Conservation (phyloP, 768 basidiomycete species). For the Fibroporia radiculosa region DNA sequence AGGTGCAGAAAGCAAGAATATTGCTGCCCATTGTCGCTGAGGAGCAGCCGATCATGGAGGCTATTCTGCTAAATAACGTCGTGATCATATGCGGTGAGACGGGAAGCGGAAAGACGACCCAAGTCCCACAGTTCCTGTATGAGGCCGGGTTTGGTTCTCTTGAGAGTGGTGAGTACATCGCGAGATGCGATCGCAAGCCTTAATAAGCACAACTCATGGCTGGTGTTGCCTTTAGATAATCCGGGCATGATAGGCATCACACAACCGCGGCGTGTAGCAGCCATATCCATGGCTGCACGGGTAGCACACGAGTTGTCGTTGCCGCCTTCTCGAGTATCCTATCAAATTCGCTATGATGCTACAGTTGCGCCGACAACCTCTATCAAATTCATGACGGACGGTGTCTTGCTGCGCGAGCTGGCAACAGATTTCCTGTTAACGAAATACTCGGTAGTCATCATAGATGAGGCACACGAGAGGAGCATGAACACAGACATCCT, state of each 20-base stretch:
- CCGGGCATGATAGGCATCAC: slow-evolving; percentile 98
- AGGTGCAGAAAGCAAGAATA: slow-evolving; percentile 70
- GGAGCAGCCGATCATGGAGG: slow-evolving; percentile 92
- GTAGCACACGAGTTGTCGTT: slow-evolving; percentile 92
- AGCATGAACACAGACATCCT: slow-evolving; percentile 98
- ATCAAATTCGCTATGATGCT: slow-evolving; percentile 96
- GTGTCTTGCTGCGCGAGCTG: slow-evolving; percentile 89
- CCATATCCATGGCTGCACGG: slow-evolving; percentile 90
- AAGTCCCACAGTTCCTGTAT: slow-evolving; percentile 96
- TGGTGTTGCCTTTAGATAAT: slow-evolving; percentile 58
- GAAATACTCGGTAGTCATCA: slow-evolving; percentile 90
- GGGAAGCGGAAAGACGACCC: slow-evolving; percentile 97
- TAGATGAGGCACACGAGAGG: slow-evolving; percentile 97
- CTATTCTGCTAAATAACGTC: slow-evolving; percentile 78
- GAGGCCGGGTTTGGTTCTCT: slow-evolving; percentile 90
- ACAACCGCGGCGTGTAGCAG: slow-evolving; percentile 95
- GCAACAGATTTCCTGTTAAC: slow-evolving; percentile 89
- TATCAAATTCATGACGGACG: slow-evolving; percentile 99
- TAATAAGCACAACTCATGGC: too few species aligned
- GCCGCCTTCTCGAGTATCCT: slow-evolving; percentile 75
- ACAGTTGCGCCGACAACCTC: slow-evolving; percentile 84
- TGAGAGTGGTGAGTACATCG: slow-evolving; percentile 57
- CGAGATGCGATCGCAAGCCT: too few species aligned
- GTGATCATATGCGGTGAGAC: slow-evolving; percentile 92
- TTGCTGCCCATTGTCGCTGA: slow-evolving; percentile 86